These are phyloP conservation scores for Capronia epimyces DNA, from an alignment of 2,329 filamentous ascomycete species.

Conservation along the genomic window DNA sequence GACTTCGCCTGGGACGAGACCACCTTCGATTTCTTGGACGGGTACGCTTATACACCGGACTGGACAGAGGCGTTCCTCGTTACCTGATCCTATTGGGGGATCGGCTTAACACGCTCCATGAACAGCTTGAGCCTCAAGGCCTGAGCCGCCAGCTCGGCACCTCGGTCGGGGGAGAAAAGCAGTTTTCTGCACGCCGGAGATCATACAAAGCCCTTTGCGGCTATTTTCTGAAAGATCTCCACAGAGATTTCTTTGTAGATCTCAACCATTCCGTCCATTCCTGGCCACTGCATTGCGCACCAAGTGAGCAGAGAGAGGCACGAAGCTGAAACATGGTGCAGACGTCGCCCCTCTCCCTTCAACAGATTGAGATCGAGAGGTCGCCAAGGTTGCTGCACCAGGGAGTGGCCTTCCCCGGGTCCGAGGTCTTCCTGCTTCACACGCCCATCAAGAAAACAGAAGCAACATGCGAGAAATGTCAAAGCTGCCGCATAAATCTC, in stretches of 20 bases:
- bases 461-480: slow-evolving; percentile 29
- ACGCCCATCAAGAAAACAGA: slow-evolving; percentile 26
- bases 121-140: not conserved
- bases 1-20: slow-evolving; percentile 4
- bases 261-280: slow-evolving; percentile 23
- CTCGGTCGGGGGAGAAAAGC: too few relatives aligned
- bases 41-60: not conserved
- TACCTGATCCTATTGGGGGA: not conserved
- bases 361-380: not conserved
- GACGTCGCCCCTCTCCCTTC: slow-evolving; percentile 1
- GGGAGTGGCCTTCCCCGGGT: not conserved
- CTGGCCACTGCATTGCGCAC: slow-evolving; percentile 17
- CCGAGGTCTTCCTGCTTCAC: not conserved
- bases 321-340: slow-evolving; percentile 18
- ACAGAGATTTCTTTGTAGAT: slow-evolving; percentile 18
- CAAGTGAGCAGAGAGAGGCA: slow-evolving; percentile 21
- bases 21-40: slow-evolving; percentile 4
- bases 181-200: too few relatives aligned
- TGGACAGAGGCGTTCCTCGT: not conserved
- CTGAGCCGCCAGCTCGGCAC: not conserved
- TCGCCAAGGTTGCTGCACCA: not conserved
- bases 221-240: not conserved
- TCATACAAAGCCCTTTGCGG: not conserved
- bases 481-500: slow-evolving; percentile 31
- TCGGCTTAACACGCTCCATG: not conserved